Percentiles rank a stretch among this genome's conserved stretches.
These are phyloP conservation scores for Trametes cinnabarina DNA, from an alignment of 768 basidiomycete genomes.

Conservation along the genomic window DNA sequence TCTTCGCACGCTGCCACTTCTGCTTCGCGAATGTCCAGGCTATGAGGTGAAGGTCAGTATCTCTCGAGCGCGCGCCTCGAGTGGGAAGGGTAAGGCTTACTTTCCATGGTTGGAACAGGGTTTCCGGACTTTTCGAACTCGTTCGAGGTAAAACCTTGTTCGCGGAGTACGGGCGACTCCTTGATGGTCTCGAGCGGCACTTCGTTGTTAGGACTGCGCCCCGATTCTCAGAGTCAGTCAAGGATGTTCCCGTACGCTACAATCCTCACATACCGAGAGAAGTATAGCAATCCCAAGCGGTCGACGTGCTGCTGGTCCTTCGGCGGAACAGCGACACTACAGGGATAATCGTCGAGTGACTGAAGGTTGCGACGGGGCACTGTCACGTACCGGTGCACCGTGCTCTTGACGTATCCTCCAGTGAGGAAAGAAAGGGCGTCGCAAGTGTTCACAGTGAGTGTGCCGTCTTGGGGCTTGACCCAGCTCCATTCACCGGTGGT, in stretches of 20 bases:
- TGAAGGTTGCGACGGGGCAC: not conserved
- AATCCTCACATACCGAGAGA: slow-evolving; percentile 36
- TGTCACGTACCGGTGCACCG: slow-evolving; percentile 37
- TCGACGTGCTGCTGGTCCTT: slow-evolving; percentile 51
- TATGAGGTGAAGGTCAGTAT: slow-evolving; percentile 4
- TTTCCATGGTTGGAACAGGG: slow-evolving; percentile 46
- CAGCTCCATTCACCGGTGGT: slow-evolving; percentile 50
- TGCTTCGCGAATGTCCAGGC: slow-evolving; percentile 52
- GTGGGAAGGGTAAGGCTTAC: slow-evolving; percentile 22
- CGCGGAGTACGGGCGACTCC: slow-evolving; percentile 42
- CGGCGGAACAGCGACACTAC: slow-evolving; percentile 43
- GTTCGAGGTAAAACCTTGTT: slow-evolving; percentile 44
- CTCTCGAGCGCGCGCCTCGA: no score
- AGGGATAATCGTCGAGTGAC: not conserved
- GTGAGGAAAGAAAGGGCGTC: slow-evolving; percentile 49
- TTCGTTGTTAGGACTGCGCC: slow-evolving; percentile 44
- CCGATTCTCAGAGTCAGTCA: no score
- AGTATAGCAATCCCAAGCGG: slow-evolving; percentile 51
- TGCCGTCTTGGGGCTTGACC: slow-evolving; percentile 49
- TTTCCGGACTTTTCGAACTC: slow-evolving; percentile 44
- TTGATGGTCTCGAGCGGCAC: slow-evolving; percentile 38
- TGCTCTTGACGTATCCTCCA: slow-evolving; percentile 46
- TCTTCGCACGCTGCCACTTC: slow-evolving; percentile 48
- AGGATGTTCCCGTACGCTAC: no score
- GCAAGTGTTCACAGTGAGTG: slow-evolving; percentile 50